phyloP scores from a whole-genome alignment of 805 yeast genomes.

The Kuraishia capsulata region DNA sequence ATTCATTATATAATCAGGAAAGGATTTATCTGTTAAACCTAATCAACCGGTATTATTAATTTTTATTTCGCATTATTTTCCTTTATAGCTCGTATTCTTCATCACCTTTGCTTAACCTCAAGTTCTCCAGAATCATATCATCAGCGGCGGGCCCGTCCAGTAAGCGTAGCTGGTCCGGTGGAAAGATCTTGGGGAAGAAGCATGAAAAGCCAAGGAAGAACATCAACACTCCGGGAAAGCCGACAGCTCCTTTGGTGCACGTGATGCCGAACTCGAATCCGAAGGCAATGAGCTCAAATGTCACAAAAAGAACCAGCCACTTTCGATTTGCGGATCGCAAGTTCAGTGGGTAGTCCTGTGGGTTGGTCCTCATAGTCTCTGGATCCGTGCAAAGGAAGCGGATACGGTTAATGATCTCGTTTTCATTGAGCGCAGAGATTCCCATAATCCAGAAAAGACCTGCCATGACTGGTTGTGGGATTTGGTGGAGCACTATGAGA shows the following conservation, averaged over 20 bases:
- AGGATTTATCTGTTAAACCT: too few species aligned
- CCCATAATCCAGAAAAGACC: slow-evolving; percentile 96
- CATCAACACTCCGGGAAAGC: slow-evolving; percentile 81
- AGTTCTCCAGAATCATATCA: slow-evolving; percentile 20
- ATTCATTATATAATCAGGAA: too few species aligned
- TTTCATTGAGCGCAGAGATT: slow-evolving; percentile 61
- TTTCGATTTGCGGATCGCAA: slow-evolving; percentile 26
- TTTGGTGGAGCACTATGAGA: slow-evolving; percentile 64
- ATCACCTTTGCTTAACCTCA: too few species aligned
- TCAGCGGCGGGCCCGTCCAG: slow-evolving; percentile 44
- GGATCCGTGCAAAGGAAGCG: slow-evolving; percentile 56
- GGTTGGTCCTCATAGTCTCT: slow-evolving; percentile 12
- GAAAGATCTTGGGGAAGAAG: slow-evolving; percentile 55
- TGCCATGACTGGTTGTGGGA: slow-evolving; percentile 89
- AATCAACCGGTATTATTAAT: too few species aligned
- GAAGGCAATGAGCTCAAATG: slow-evolving; percentile 56
- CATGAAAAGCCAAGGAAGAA: slow-evolving; percentile 59
- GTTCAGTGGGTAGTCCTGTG: slow-evolving; percentile 7
- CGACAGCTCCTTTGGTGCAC: slow-evolving; percentile 84
- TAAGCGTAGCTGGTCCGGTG: slow-evolving; percentile 44
- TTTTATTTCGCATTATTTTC: too few species aligned
- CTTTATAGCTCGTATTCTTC: too few species aligned
- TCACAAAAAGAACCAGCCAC: slow-evolving; percentile 47
- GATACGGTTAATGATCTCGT: slow-evolving; percentile 54
- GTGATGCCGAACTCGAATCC: slow-evolving; percentile 81